Conservation (phyloP, 2,329 filamentous ascomycete genomes). For the Fusarium tricinctum region DNA sequence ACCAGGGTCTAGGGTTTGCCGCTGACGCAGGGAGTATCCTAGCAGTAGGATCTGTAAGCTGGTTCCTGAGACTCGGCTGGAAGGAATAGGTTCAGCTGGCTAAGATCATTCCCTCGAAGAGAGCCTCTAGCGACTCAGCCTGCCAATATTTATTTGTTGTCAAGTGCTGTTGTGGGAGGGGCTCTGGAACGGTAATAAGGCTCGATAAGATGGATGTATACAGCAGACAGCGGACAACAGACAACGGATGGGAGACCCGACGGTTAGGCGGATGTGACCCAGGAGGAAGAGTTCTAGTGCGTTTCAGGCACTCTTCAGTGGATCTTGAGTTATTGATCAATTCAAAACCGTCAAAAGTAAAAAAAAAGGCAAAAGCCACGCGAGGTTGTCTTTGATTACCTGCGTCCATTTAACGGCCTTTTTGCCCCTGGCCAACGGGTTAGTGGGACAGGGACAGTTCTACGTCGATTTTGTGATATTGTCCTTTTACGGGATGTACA, state of each 20-base stretch:
- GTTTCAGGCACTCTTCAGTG: slow-evolving; percentile 32
- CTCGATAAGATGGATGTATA: not conserved
- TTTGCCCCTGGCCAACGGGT: slow-evolving; percentile 12
- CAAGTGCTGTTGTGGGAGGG: not conserved
- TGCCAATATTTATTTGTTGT: not conserved
- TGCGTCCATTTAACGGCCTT: not conserved
- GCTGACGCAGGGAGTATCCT: not conserved
- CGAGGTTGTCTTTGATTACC: slow-evolving; percentile 14
- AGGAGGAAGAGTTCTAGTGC: slow-evolving; percentile 25
- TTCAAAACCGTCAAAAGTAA: slow-evolving; percentile 3
- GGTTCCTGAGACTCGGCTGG: no score
- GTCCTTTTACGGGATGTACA: not conserved
- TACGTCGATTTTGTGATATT: not conserved
- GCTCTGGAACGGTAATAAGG: not conserved
- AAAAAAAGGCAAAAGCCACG: slow-evolving; percentile 29
- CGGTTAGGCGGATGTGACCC: no score
- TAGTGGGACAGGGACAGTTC: not conserved
- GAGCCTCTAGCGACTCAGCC: not conserved
- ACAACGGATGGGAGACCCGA: no score
- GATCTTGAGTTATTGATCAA: slow-evolving; percentile 7
- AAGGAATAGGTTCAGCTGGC: no score
- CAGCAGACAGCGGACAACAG: no score
- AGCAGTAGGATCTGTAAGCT: not conserved
- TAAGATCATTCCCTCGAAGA: not conserved
- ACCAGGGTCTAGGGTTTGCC: not conserved